phyloP scores from a whole-genome alignment of 192 early-diverging fungal genomes.

The Entomortierella parvispora region DNA sequence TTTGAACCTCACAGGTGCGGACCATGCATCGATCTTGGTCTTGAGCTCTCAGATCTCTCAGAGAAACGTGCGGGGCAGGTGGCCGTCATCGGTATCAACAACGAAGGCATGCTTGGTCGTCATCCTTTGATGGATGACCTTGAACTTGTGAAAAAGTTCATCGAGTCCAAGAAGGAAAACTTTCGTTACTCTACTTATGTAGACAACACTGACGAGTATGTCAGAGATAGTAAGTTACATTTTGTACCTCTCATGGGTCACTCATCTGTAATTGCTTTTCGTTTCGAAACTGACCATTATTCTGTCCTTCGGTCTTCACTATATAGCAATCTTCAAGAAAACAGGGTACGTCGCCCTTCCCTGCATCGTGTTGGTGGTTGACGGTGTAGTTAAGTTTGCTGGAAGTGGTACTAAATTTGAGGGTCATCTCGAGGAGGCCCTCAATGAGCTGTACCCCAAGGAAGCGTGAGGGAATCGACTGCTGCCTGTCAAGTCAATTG shows the following conservation, averaged over 20 bases:
- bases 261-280: too few relatives aligned
- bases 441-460: neutral
- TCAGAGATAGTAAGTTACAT: slow-evolving; percentile 17
- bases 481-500: too few relatives aligned
- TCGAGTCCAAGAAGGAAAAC: slow-evolving; percentile 17
- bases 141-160: slow-evolving; percentile 11
- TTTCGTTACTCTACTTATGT: slow-evolving; percentile 31
- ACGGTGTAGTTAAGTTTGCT: slow-evolving; percentile 25
- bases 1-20: too few relatives aligned
- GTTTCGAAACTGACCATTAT: too few relatives aligned
- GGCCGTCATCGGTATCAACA: slow-evolving; percentile 36
- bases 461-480: too few relatives aligned
- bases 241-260: too few relatives aligned
- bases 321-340: neutral
- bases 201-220: slow-evolving; percentile 21
- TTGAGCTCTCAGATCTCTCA: too few relatives aligned
- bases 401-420: slow-evolving; percentile 10
- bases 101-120: slow-evolving; percentile 13
- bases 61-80: slow-evolving; percentile 23
- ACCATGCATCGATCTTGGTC: too few relatives aligned
- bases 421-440: slow-evolving; percentile 6
- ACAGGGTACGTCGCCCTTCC: slow-evolving; percentile 25
- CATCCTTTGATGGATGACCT: neutral
- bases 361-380: slow-evolving; percentile 22
- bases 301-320: neutral